Conservation (phyloP, 2,329 filamentous ascomycete species). For the Exophiala lecanii-corni region DNA sequence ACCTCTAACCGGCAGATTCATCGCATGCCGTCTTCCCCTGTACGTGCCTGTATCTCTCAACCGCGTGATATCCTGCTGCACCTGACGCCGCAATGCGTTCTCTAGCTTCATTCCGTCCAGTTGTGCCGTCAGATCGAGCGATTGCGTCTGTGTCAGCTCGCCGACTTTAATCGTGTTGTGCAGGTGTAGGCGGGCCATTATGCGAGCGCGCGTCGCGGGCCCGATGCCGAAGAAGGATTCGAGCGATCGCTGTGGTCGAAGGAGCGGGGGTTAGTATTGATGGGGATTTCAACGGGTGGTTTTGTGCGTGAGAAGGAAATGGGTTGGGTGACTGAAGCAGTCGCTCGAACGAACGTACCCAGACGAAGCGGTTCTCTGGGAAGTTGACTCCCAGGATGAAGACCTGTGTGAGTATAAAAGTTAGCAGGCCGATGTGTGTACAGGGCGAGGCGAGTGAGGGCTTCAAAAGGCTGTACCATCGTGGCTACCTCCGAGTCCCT, state of each 20-base stretch:
- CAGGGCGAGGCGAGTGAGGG: no score
- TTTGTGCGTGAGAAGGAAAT: no score
- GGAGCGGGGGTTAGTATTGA: conserved; percentile 3
- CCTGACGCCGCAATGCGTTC: conserved; percentile 71
- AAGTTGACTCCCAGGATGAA: conserved; percentile 87
- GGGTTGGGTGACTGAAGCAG: no score
- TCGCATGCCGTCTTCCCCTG: conserved; percentile 82
- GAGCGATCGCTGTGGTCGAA: conserved; percentile 49
- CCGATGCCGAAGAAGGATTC: conserved; percentile 84
- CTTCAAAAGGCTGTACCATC: no score
- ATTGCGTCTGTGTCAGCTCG: conserved; percentile 66
- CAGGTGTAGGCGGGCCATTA: conserved; percentile 86
- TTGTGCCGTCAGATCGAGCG: conserved; percentile 78
- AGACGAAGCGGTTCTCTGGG: conserved; percentile 74
- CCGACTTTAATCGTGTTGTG: conserved; percentile 77
- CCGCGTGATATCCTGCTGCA: conserved; percentile 79
- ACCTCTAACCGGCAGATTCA: conserved; percentile 85
- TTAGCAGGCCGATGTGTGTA: no score
- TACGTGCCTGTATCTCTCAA: conserved; percentile 89
- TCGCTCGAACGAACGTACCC: no score
- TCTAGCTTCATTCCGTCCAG: conserved; percentile 91
- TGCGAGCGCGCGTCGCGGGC: conserved; percentile 60
- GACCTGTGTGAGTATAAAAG: conserved; percentile 54
- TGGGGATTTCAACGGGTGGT: conserved; percentile 8
- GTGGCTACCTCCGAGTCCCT: no score